Conservation (phyloP, 2,329 filamentous ascomycete genomes). For the Fonsecaea nubica region DNA sequence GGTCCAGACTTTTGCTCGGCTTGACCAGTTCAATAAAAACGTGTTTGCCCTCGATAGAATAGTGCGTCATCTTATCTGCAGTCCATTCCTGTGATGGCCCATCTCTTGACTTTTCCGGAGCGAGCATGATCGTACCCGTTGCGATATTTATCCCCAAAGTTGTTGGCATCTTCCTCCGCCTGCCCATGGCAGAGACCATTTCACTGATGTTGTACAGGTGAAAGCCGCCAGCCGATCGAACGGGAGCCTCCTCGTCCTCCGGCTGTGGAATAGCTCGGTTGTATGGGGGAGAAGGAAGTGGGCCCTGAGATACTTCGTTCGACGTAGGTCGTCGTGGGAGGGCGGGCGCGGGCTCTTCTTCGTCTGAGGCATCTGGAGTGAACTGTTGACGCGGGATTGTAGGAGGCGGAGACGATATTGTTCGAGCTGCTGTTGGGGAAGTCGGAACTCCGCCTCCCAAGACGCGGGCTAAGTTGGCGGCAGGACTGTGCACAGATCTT, state of each 20-base stretch:
- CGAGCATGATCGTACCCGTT: slow-evolving; percentile 87
- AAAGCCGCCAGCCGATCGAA: slow-evolving; percentile 75
- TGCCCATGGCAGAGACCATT: slow-evolving; percentile 95
- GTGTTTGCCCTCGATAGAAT: slow-evolving; percentile 97
- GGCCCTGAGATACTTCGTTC: slow-evolving; percentile 53
- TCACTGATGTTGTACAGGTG: slow-evolving; percentile 97
- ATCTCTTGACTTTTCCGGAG: slow-evolving; percentile 81
- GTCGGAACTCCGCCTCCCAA: slow-evolving; percentile 46
- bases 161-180: slow-evolving; percentile 98
- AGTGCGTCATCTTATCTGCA: slow-evolving; percentile 93
- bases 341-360: slow-evolving; percentile 64
- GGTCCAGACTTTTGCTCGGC: slow-evolving; percentile 93
- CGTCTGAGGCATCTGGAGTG: slow-evolving; percentile 73
- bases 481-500: slow-evolving; percentile 59
- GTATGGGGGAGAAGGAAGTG: slow-evolving; percentile 63
- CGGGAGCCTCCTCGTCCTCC: slow-evolving; percentile 53
- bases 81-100: slow-evolving; percentile 91
- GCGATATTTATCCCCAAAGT: slow-evolving; percentile 90
- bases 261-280: slow-evolving; percentile 55
- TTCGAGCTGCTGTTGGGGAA: slow-evolving; percentile 43
- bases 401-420: slow-evolving; percentile 46
- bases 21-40: slow-evolving; percentile 92
- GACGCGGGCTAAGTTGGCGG: slow-evolving; percentile 62
- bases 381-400: slow-evolving; percentile 59
- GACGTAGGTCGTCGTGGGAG: slow-evolving; percentile 69